Evolutionary conservation across 352 stramenopile species (phyloP).

Genomic region (Globisporangium megalacanthum): DNA sequence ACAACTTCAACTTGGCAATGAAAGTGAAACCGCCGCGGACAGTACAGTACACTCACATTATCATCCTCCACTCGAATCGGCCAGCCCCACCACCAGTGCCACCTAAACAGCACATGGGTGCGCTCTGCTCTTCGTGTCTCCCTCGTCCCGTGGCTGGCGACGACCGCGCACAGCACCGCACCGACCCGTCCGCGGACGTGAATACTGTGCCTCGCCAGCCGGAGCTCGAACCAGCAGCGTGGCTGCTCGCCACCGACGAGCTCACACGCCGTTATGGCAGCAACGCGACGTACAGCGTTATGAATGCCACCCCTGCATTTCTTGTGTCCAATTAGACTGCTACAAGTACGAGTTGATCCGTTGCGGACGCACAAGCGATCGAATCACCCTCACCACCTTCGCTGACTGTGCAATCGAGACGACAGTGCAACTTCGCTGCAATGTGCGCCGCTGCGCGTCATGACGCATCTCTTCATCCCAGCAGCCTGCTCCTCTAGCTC

Average conservation of each 20-base stretch:
- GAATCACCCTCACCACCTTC: too few species aligned
- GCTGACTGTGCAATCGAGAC: too few species aligned
- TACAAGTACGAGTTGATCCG: too few species aligned
- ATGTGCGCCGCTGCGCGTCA: too few species aligned
- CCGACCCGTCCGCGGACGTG: background rate
- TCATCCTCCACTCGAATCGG: background rate
- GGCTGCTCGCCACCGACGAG: slow-evolving; percentile 8
- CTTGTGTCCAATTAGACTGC: too few species aligned
- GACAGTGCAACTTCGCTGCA: too few species aligned
- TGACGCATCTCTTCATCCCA: too few species aligned
- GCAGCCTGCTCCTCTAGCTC: too few species aligned
- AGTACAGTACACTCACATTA: background rate
- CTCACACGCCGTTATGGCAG: slow-evolving; percentile 4
- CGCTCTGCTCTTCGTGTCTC: slow-evolving; percentile 7
- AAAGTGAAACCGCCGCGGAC: background rate
- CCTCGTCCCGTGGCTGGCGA: background rate
- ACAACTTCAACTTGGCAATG: background rate
- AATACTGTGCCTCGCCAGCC: slow-evolving; percentile 4
- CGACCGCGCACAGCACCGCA: background rate
- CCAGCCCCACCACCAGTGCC: background rate
- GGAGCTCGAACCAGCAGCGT: slow-evolving; percentile 9
- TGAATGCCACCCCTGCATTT: too few species aligned
- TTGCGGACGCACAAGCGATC: too few species aligned
- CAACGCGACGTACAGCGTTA: too few species aligned
- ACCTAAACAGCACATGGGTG: slow-evolving; percentile 8